These are phyloP conservation scores for Tulasnella sp. DNA, from an alignment of 768 basidiomycete species.

Conservation along the genomic window DNA sequence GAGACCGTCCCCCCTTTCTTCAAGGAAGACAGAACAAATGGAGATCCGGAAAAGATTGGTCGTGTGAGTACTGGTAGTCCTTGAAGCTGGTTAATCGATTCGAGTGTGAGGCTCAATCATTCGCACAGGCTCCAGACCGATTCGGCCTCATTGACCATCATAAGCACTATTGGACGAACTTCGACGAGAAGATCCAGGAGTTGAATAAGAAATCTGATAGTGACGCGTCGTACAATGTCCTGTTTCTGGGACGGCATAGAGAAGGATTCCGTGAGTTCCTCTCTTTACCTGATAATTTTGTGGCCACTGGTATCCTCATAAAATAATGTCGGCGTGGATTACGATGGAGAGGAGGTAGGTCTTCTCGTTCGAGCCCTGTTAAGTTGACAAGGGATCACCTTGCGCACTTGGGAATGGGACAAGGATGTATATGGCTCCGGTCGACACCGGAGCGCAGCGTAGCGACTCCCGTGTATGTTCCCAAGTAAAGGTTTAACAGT, in stretches of 20 bases:
- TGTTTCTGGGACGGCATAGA: constrained; percentile 67
- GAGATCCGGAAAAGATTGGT: constrained; percentile 35
- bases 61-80: not conserved
- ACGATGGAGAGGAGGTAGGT: constrained; percentile 51
- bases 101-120: constrained; percentile 26
- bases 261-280: constrained; percentile 64
- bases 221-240: constrained; percentile 54
- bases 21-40: constrained; percentile 42
- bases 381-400: not conserved
- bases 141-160: constrained; percentile 58
- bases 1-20: constrained; percentile 47
- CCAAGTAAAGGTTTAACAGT: not conserved
- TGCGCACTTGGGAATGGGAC: constrained; percentile 51
- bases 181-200: constrained; percentile 45
- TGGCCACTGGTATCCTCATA: not conserved
- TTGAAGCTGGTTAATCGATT: constrained; percentile 17
- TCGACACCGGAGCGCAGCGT: too few species aligned
- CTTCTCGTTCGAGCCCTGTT: not conserved
- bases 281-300: too few species aligned
- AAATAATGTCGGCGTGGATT: constrained; percentile 59
- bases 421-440: constrained; percentile 42
- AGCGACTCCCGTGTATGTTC: too few species aligned
- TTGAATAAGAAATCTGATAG: constrained; percentile 47
- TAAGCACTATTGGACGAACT: constrained; percentile 49
- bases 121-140: constrained; percentile 40